phyloP scores from a whole-genome alignment of 441 rosid genomes.

The Eutrema salsugineum region DNA sequence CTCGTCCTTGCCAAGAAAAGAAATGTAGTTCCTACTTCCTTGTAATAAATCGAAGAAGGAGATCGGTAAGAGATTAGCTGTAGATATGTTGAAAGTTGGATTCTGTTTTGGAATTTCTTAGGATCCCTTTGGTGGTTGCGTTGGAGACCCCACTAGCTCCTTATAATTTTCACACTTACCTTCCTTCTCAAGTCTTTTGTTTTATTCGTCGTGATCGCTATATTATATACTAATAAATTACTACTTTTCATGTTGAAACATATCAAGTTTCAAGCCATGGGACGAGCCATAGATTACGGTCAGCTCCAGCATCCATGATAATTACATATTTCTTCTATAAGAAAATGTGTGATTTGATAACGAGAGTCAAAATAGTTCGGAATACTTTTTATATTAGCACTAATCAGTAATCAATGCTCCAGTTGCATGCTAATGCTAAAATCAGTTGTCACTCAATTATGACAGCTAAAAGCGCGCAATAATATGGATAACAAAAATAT shows the following conservation, averaged over 20 bases:
- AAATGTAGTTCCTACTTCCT: background rate
- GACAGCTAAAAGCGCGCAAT: slow-evolving; percentile 25
- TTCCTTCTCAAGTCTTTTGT: slow-evolving; percentile 2
- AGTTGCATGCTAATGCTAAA: slow-evolving; percentile 29
- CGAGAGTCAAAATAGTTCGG: background rate
- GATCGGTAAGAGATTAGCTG: background rate
- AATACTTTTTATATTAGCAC: slow-evolving; percentile 1
- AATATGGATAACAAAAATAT: background rate
- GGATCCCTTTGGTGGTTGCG: slow-evolving; percentile 29
- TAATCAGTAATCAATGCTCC: slow-evolving; percentile 22
- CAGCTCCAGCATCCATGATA: background rate
- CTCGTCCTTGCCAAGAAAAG: background rate
- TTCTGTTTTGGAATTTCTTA: slow-evolving; percentile 12
- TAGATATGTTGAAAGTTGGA: background rate
- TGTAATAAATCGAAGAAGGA: background rate
- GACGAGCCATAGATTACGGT: slow-evolving; percentile 11
- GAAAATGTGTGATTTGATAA: background rate
- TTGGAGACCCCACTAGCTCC: slow-evolving; percentile 29
- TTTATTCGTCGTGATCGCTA: background rate
- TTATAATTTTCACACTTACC: slow-evolving; percentile 15
- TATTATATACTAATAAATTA: background rate
- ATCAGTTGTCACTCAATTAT: slow-evolving; percentile 16
- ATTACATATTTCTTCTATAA: background rate
- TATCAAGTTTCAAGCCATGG: background rate
- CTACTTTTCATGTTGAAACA: background rate